Percentiles rank a stretch among this genome's conserved stretches.
Evolutionary conservation across 1,284 basidiomycete genomes (phyloP).

Genomic region (Inonotus hispidus): DNA sequence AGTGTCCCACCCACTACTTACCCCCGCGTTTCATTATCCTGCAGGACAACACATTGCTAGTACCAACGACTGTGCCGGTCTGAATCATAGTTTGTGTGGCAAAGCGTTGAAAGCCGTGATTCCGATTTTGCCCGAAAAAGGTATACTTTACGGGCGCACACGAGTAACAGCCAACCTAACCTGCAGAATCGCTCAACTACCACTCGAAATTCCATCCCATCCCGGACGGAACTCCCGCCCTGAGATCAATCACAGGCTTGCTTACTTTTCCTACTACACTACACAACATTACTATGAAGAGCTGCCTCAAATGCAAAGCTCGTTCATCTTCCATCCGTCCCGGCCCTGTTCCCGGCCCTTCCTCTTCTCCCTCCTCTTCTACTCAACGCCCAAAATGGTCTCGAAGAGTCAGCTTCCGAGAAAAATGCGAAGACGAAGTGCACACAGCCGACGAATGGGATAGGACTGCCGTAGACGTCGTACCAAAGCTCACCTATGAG

Average conservation of each 20-base stretch:
- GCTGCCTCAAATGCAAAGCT: constrained; percentile 12
- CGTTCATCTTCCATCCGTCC: neutral
- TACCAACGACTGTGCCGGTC: too few relatives aligned
- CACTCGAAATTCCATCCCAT: neutral
- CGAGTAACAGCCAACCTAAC: neutral
- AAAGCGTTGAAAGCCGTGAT: too few relatives aligned
- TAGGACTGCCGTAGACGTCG: constrained; percentile 49
- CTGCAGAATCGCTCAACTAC: neutral
- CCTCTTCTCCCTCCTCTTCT: neutral
- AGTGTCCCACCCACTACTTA: too few relatives aligned
- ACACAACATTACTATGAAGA: constrained; percentile 4
- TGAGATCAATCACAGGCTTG: neutral
- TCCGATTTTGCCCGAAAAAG: neutral
- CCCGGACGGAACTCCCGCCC: neutral
- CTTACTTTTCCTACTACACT: neutral
- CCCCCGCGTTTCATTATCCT: too few relatives aligned
- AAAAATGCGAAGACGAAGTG: constrained; percentile 46
- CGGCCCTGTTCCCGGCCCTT: neutral
- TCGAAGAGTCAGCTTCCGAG: constrained; percentile 46
- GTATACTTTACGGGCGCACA: constrained; percentile 2
- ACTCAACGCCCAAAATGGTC: neutral
- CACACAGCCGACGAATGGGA: constrained; percentile 68
- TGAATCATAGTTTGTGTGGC: too few relatives aligned
- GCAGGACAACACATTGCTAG: too few relatives aligned
- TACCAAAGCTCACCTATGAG: constrained; percentile 46